Evolutionary conservation across 2,329 filamentous ascomycete genomes (phyloP).

Genomic region (Escovopsis weberi): DNA sequence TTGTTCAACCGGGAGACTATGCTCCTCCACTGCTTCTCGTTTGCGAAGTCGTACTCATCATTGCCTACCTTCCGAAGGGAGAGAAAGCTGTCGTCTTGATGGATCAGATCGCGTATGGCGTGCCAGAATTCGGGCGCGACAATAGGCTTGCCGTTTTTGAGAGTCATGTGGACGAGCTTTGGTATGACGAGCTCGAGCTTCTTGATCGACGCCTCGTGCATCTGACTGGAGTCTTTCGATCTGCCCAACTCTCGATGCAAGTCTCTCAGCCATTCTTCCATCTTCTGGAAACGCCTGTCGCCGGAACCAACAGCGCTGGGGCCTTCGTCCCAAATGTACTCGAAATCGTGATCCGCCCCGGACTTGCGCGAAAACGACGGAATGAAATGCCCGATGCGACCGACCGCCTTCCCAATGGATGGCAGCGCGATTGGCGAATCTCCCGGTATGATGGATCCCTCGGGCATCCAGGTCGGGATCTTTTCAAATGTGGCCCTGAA

Average conservation of each 20-base stretch:
- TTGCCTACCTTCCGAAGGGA: conserved; percentile 27
- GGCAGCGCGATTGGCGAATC: neutral
- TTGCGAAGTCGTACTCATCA: conserved; percentile 22
- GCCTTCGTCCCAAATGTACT: conserved; percentile 8
- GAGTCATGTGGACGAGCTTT: conserved; percentile 38
- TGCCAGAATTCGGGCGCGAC: conserved; percentile 51
- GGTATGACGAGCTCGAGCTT: conserved; percentile 39
- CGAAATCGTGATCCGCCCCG: neutral
- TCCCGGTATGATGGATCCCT: neutral
- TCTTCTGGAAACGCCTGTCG: conserved; percentile 7
- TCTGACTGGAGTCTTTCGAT: conserved; percentile 15
- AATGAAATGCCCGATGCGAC: conserved; percentile 8
- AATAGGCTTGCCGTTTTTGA: conserved; percentile 34
- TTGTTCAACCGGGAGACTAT: conserved; percentile 27
- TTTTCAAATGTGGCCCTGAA: conserved; percentile 1
- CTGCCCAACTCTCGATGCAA: conserved; percentile 8
- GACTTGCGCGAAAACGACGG: conserved; percentile 16
- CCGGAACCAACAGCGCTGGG: conserved; percentile 1
- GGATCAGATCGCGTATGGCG: conserved; percentile 42
- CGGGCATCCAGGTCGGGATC: neutral
- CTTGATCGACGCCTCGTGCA: conserved; percentile 24
- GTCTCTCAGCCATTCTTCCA: conserved; percentile 12
- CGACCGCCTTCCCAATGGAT: neutral
- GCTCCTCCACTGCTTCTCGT: conserved; percentile 32
- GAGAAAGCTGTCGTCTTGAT: conserved; percentile 31